These are phyloP conservation scores for Thielaviopsis musarum DNA, from an alignment of 2,329 filamentous ascomycete species.

Conservation along the genomic window DNA sequence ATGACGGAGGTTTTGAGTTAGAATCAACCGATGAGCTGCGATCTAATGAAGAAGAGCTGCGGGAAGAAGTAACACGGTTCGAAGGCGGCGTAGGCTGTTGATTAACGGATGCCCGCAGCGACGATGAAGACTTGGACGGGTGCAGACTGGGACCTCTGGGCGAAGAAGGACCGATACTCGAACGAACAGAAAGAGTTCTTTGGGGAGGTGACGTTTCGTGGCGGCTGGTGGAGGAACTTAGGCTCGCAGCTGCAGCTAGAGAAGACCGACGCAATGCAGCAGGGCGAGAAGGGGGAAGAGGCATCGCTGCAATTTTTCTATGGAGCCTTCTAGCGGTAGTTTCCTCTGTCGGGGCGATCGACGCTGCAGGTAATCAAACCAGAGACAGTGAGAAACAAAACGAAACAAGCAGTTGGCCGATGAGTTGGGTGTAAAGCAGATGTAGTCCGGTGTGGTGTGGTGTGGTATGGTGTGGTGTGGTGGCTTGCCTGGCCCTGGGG, in stretches of 20 bases:
- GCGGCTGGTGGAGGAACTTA: constrained; percentile 12
- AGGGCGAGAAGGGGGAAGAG: constrained; percentile 8
- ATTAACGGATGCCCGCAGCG: constrained; percentile 21
- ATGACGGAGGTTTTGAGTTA: constrained; percentile 30
- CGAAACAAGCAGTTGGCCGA: neutral
- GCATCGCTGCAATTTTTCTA: neutral
- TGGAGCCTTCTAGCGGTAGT: neutral
- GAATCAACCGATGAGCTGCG: constrained; percentile 21
- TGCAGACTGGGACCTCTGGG: constrained; percentile 6
- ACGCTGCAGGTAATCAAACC: neutral
- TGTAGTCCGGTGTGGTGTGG: neutral
- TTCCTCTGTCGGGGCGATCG: neutral
- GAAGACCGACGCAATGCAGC: constrained; percentile 7
- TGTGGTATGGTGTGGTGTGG: neutral
- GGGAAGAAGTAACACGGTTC: constrained; percentile 22
- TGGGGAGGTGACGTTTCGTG: constrained; percentile 18
- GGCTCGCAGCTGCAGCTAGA: constrained; percentile 15
- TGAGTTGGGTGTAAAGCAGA: neutral
- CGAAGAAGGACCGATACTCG: neutral
- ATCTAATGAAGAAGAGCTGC: constrained; percentile 24
- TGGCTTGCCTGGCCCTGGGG: neutral
- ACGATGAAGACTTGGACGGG: constrained; percentile 7
- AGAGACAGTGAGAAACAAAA: neutral
- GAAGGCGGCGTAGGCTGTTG: constrained; percentile 24
- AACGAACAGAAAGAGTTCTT: neutral